Evolutionary conservation across 2,329 filamentous ascomycete species (phyloP), one percentile per base, ranked within the genome.

Genomic region (Fusarium kyushuense): DNA sequence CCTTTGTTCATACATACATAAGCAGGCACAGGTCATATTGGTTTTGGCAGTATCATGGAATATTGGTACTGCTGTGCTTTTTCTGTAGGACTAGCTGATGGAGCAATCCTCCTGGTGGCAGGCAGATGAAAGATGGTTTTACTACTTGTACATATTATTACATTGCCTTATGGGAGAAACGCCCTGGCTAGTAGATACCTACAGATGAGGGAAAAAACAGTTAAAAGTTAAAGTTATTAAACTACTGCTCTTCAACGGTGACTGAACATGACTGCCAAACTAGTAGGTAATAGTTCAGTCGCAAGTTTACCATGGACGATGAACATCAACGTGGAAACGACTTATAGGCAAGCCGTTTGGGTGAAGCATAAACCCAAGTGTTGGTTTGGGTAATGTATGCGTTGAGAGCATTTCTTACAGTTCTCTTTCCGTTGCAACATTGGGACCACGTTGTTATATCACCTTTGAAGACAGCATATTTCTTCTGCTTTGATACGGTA

Each of bases 201-300:
- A 69, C 70, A 74, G 38, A 71, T 67, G 71, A 74, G 72, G 72
- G 61, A 68, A 65, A 74, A 74, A 72, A 72, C 63, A 63, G 71
- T 74, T 62, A 70, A 74, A 74, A 65, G 69, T 74, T 63, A 72
- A 71, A 70, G 33, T 54, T 56, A 38, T 54, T 56, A 57, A 57
- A 6, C n/a, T 51, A 12, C 40, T 53, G 40, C 33, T 48, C 52
- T 27, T 41, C 47, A 25, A 23, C 38, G 40, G 35, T 52, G 65
- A 36, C 53, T 21, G 51, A 32, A 14, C 10, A n/a, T 38, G 19
- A 21, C 21, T 9, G 19, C n/a, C 5, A 13, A 5, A 21, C 32
- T 16, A 33, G 32, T 33, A 33, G 17, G 32, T 33, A 33, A 7
- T 13, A 48, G 5, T 33, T 23, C 8, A 25, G 21, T 25, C 16